Percentiles rank a stretch among this genome's conserved stretches.
Conservation (phyloP, 2,329 filamentous ascomycete species). For the Penicillium brasilianum region DNA sequence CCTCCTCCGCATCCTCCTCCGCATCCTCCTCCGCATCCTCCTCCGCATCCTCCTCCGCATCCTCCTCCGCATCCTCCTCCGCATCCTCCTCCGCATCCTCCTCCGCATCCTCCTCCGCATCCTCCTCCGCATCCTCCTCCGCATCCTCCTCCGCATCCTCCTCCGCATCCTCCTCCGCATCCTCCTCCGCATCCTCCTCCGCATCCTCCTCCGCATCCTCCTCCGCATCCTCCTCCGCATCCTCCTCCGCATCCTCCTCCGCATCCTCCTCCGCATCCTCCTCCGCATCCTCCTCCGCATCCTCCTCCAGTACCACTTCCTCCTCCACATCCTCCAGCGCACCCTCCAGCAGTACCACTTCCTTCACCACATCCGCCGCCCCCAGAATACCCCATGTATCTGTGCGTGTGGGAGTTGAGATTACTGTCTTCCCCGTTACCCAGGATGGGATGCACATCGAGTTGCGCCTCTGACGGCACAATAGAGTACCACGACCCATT, state of each 20-base stretch:
- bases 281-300: neutral
- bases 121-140: neutral
- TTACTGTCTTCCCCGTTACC: neutral
- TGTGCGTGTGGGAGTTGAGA: neutral
- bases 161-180: neutral
- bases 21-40: neutral
- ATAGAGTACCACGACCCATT: neutral
- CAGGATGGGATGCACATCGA: neutral
- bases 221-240: neutral
- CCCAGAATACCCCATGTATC: neutral
- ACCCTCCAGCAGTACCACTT: neutral
- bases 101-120: neutral
- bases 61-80: neutral
- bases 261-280: neutral
- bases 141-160: neutral
- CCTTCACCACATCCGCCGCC: neutral
- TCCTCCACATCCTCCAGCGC: neutral
- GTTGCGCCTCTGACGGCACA: neutral
- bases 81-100: neutral
- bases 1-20: too few species aligned
- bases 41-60: neutral
- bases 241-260: neutral
- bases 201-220: neutral
- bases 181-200: neutral
- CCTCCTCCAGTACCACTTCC: neutral